Percentiles rank a stretch among this genome's conserved stretches.
These are phyloP conservation scores for Clarkia xantiana DNA, from an alignment of 345 rosid species.

Conservation along the genomic window DNA sequence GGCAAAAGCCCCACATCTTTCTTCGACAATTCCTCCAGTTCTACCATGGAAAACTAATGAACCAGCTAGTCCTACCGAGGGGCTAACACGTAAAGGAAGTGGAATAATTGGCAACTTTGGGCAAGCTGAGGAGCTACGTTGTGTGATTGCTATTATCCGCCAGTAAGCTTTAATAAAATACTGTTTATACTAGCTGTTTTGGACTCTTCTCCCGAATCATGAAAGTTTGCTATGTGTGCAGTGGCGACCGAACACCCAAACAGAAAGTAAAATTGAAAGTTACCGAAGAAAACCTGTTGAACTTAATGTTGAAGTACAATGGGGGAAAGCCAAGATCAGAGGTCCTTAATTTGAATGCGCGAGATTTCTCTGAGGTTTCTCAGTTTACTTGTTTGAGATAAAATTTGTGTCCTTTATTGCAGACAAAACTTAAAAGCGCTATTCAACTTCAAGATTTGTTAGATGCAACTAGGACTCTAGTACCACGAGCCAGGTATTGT, in stretches of 20 bases:
- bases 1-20: slow-evolving; percentile 98
- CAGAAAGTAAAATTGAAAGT: slow-evolving; percentile 98
- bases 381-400: slow-evolving; percentile 1
- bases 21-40: slow-evolving; percentile 74
- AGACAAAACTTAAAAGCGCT: slow-evolving; percentile 98
- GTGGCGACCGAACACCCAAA: slow-evolving; percentile 99
- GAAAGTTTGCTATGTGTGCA: slow-evolving; percentile 18
- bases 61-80: slow-evolving; percentile 62
- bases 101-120: slow-evolving; percentile 90
- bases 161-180: slow-evolving; percentile 46
- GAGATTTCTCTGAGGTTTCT: slow-evolving; percentile 4
- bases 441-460: slow-evolving; percentile 91
- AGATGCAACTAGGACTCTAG: slow-evolving; percentile 92
- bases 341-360: slow-evolving; percentile 25
- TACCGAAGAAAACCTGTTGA: slow-evolving; percentile 88
- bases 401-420: slow-evolving; percentile 13
- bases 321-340: slow-evolving; percentile 91
- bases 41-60: slow-evolving; percentile 94
- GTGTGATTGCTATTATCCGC: slow-evolving; percentile 88
- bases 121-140: slow-evolving; percentile 92
- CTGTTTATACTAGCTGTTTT: neutral
- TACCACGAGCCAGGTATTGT: slow-evolving; percentile 83
- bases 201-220: slow-evolving; percentile 7
- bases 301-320: slow-evolving; percentile 92
- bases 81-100: slow-evolving; percentile 93